Evolutionary conservation across 2,329 filamentous ascomycete species (phyloP).

Genomic region (Parastagonospora avenae): DNA sequence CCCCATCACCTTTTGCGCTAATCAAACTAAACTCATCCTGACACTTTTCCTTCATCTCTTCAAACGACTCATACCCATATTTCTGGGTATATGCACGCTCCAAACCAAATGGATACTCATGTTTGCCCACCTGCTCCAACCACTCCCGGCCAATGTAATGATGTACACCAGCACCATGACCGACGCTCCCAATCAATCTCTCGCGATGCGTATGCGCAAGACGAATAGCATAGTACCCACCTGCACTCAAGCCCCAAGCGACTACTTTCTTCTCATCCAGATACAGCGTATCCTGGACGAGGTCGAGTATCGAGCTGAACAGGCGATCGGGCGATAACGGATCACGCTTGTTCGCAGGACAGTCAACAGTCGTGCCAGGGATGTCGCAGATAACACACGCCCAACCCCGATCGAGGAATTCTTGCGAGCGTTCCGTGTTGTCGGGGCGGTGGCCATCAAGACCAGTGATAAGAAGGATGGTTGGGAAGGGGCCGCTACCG

Average conservation of each 20-base stretch:
- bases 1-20: slow-evolving; percentile 57
- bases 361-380: slow-evolving; percentile 60
- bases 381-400: slow-evolving; percentile 60
- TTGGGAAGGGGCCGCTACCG: slow-evolving; percentile 50
- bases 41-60: slow-evolving; percentile 54
- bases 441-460: slow-evolving; percentile 64
- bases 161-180: slow-evolving; percentile 61
- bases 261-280: slow-evolving; percentile 56
- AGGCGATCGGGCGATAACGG: slow-evolving; percentile 57
- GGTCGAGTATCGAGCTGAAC: slow-evolving; percentile 59
- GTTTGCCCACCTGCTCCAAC: slow-evolving; percentile 57
- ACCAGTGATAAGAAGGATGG: slow-evolving; percentile 61
- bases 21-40: slow-evolving; percentile 59
- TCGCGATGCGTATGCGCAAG: slow-evolving; percentile 61
- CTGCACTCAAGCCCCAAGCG: slow-evolving; percentile 62
- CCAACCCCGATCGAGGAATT: slow-evolving; percentile 54
- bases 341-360: slow-evolving; percentile 56
- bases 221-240: slow-evolving; percentile 63
- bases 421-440: slow-evolving; percentile 51
- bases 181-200: slow-evolving; percentile 55
- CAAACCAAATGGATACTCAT: slow-evolving; percentile 65
- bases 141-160: slow-evolving; percentile 62
- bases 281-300: slow-evolving; percentile 50
- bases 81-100: slow-evolving; percentile 56
- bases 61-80: slow-evolving; percentile 45